phyloP scores from a whole-genome alignment of 2,329 filamentous ascomycete species.

The Exserohilum rostratum region DNA sequence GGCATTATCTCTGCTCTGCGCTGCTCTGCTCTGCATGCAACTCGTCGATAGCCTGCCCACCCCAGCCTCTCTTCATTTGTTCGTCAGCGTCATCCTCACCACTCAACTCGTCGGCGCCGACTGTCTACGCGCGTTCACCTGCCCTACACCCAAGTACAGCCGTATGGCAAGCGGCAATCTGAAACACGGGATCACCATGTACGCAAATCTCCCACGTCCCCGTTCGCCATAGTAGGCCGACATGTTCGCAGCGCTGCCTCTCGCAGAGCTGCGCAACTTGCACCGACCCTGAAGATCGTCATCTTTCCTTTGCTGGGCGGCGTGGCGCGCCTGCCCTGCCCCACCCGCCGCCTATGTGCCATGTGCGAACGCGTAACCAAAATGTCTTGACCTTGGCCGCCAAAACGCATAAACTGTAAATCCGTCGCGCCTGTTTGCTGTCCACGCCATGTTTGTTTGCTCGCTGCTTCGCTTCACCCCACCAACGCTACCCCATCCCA shows the following conservation, averaged over 20 bases:
- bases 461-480: neutral
- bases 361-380: neutral
- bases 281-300: constrained; percentile 17
- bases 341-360: neutral
- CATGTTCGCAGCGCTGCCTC: neutral
- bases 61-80: too few species aligned
- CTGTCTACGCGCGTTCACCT: constrained; percentile 8
- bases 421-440: neutral
- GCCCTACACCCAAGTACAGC: neutral
- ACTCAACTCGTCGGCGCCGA: neutral
- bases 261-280: neutral
- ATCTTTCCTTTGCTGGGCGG: constrained; percentile 3
- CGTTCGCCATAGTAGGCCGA: constrained; percentile 1
- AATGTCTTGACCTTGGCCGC: too few species aligned
- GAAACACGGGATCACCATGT: constrained; percentile 9
- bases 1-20: too few species aligned
- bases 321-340: neutral
- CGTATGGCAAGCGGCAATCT: constrained; percentile 3
- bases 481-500: too few species aligned
- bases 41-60: too few species aligned
- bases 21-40: too few species aligned
- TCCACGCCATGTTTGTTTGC: neutral
- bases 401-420: too few species aligned
- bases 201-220: constrained; percentile 1
- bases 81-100: neutral